phyloP scores from a whole-genome alignment of 352 stramenopile genomes.

The Plasmopara viticola region DNA sequence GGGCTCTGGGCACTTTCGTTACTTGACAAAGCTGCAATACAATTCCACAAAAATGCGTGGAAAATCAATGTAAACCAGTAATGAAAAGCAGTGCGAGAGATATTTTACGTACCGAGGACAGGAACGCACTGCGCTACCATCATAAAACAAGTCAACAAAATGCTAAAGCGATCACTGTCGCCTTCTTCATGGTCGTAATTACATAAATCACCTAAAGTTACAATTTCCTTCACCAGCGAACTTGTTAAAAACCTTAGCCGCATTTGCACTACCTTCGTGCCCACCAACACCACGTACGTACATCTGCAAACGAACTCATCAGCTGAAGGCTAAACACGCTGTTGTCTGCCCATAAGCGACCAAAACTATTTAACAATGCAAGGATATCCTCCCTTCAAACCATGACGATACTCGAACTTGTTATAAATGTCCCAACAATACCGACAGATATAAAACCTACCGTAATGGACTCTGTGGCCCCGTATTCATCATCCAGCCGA shows the following conservation, averaged over 20 bases:
- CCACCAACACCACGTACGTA: conserved; percentile 14
- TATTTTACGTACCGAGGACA: conserved; percentile 30
- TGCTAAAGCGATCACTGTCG: conserved; percentile 32
- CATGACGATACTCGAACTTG: neutral
- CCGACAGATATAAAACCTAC: conserved; percentile 15
- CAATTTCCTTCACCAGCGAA: conserved; percentile 35
- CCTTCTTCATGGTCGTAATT: conserved; percentile 15
- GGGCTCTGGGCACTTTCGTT: conserved; percentile 11
- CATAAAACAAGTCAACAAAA: conserved; percentile 44
- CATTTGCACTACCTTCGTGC: neutral
- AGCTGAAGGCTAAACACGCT: conserved; percentile 67
- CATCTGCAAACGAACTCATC: conserved; percentile 50
- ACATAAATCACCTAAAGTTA: conserved; percentile 25
- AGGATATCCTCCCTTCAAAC: conserved; percentile 41
- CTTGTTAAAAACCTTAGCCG: neutral
- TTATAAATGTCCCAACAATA: neutral
- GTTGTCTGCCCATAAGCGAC: conserved; percentile 55
- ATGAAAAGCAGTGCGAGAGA: neutral
- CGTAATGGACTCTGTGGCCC: conserved; percentile 26
- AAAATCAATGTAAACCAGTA: neutral
- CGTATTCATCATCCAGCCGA: conserved; percentile 60
- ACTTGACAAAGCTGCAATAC: conserved; percentile 9
- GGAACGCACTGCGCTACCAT: conserved; percentile 47
- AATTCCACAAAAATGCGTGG: neutral
- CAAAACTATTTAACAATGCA: conserved; percentile 36